Base-by-base conservation (phyloP, 768 basidiomycete species). In the Mycena capillaripes region DNA sequence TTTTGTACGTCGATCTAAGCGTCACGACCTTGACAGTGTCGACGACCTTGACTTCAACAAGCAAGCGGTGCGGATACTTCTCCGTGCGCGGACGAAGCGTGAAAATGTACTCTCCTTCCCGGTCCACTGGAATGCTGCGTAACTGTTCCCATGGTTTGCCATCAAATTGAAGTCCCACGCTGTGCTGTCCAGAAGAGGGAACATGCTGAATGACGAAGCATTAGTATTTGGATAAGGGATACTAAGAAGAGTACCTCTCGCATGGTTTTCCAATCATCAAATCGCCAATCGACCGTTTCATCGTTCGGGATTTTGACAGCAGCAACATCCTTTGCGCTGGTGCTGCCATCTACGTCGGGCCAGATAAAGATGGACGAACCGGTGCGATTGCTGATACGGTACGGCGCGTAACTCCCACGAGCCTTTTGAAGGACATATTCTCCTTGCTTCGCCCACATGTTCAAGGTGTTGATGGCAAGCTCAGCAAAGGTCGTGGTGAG, bases 11-110 rank as follows among this genome's bases (percentile, higher is more conserved):
- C 1, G 98, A 99, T 50, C 97, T 89, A 74, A 99, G 88, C 2
- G 95, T 98, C 70, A 99, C 94, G 65, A 97, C 83, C 84, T 99
- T 99, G 78, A 97, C 93, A 77, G 96, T 97, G 77, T 96, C 93
- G 77, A 96, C 88, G 25, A 99, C 92, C 68, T 90, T 91, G 72
- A 99, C 91, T 75, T 97, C 97, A 79, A 95, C 97, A 6, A 97
- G 87, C 32, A 99, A 82, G 27, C 97, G 93, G 78, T 93, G 90
- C 4, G 90, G 88, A 71, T 93, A 91, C 78, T 92, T 93, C 46
- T 94, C 88, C 12, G 84, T 88, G 72, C 91, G 87, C 16, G 97
- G 96, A 10, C 95, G 91, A n/a, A 99, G 86, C 1, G 91, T 87
- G 77, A 96, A 97, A 14, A 93, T 87, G 78, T 90, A 97, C 81